A percentile compares a stretch with the other conserved stretches of the same genome.
Conservation (phyloP, 768 basidiomycete genomes). For the Mycena capillaripes region DNA sequence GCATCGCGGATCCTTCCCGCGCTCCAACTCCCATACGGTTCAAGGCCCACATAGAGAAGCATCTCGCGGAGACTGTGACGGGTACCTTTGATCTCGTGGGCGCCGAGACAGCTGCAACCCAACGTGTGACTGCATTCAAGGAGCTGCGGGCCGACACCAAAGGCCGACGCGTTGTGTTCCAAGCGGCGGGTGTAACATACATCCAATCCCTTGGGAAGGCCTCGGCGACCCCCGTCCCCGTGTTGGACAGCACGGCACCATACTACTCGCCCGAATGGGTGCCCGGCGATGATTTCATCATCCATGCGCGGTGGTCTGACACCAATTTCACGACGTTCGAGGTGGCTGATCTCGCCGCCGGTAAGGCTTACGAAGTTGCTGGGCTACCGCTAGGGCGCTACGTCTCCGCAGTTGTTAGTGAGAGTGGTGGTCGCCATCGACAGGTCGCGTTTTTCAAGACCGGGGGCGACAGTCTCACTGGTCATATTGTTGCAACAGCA, state of each 20-base stretch:
- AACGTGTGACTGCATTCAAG: conserved; percentile 73
- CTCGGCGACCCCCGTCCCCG: conserved; percentile 57
- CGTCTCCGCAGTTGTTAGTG: conserved; percentile 69
- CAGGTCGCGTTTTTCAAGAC: conserved; percentile 76
- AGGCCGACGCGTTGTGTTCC: conserved; percentile 70
- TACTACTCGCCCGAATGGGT: conserved; percentile 82
- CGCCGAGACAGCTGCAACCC: conserved; percentile 66
- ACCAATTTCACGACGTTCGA: conserved; percentile 74
- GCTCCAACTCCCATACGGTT: conserved; percentile 68
- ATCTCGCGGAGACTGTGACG: conserved; percentile 71
- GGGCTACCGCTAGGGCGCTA: conserved; percentile 78
- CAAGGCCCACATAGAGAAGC: conserved; percentile 73
- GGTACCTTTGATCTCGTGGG: conserved; percentile 64
- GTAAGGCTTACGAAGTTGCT: conserved; percentile 60
- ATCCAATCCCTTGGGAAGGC: conserved; percentile 58
- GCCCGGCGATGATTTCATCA: conserved; percentile 62
- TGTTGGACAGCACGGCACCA: conserved; percentile 58
- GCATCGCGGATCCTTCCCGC: conserved; percentile 50
- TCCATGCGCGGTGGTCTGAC: conserved; percentile 82
- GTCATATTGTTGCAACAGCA: conserved; percentile 75
- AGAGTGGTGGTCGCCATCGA: conserved; percentile 56
- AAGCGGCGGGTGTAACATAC: conserved; percentile 75
- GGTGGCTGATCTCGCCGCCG: conserved; percentile 65
- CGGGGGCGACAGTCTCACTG: conserved; percentile 70
- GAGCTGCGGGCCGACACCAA: conserved; percentile 69